Evolutionary conservation across 83 land plant genomes (phyloP), one percentile per base, ranked within the genome.

Genomic region (Picea engelmannii): DNA sequence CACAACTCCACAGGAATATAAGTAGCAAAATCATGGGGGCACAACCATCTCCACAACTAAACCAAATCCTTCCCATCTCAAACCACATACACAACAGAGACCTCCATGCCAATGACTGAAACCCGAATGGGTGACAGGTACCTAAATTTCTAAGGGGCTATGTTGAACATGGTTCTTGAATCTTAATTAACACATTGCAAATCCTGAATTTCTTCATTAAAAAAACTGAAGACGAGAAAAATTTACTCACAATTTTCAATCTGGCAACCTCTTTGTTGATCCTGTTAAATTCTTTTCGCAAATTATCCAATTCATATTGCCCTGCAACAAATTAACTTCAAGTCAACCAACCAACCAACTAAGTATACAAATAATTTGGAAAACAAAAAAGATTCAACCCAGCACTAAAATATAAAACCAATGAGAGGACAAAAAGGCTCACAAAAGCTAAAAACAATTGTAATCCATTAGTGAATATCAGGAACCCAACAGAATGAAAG

Each of bases 251-350:
- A 17, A 87, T 88, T 82, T 88, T 89, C 71, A 90, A 92, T 27
- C 81, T 84, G 67, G 88, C 90, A 61, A 96, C 81, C 82, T 91
- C 90, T 58, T 96, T 95, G 85, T 85, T 88, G 55, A 94, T 88
- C 66, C 76, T 82, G 80, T n/a, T n/a, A n/a, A n/a, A n/a, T n/a
- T n/a, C n/a, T n/a, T n/a, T n/a, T n/a, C n/a, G 80, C 18, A 91
- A 69, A 42, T 81, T 80, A 11, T 93, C 93, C 4, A 89, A 69
- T 81, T 91, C 95, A 59, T 75, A 94, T 88, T 94, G 97, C 59
- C 84, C 98, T 95, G 80, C 64, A 31, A 59, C 25, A 66, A 27
- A 55, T 12, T 60, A 47, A 55, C 63, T 21, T 15, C 62, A 66
- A 76, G 12, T 63, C 4, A 62, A 65, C 49, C 12, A 61, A 60